Conservation (phyloP, 2,329 filamentous ascomycete species). For the Dothiorella sarmentorum region DNA sequence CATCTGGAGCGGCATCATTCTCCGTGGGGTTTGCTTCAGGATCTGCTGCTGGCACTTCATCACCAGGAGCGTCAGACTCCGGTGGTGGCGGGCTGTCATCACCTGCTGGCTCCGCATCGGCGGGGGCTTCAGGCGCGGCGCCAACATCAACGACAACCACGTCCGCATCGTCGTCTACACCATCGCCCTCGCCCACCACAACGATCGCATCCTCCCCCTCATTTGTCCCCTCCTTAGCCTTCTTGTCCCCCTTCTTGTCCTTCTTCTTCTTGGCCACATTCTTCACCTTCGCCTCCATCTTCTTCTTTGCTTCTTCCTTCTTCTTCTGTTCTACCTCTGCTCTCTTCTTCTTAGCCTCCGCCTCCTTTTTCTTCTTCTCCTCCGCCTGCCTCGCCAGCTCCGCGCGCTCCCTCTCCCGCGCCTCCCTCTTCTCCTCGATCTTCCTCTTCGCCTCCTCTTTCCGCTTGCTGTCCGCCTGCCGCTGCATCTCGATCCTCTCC, state of each 20-base stretch:
- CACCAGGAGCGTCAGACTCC: neutral
- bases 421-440: neutral
- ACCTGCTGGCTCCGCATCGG: neutral
- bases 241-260: neutral
- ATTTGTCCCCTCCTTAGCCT: neutral
- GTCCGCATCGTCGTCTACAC: neutral
- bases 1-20: neutral
- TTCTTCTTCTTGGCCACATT: neutral
- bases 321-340: neutral
- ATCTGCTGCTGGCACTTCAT: too few species aligned
- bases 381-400: neutral
- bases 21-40: too few species aligned
- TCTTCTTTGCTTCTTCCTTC: slow-evolving; percentile 12
- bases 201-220: neutral
- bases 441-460: slow-evolving; percentile 8
- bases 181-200: slow-evolving; percentile 1
- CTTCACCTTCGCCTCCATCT: neutral
- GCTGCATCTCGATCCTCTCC: slow-evolving; percentile 1
- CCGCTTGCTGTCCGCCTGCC: neutral
- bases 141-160: slow-evolving; percentile 4
- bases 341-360: neutral
- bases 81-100: neutral
- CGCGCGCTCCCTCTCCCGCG: neutral
- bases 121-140: neutral
- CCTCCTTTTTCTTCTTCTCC: neutral